Percentiles rank a stretch among this genome's conserved stretches.
Conservation (phyloP, 345 rosid species). For the Populus euphratica region DNA sequence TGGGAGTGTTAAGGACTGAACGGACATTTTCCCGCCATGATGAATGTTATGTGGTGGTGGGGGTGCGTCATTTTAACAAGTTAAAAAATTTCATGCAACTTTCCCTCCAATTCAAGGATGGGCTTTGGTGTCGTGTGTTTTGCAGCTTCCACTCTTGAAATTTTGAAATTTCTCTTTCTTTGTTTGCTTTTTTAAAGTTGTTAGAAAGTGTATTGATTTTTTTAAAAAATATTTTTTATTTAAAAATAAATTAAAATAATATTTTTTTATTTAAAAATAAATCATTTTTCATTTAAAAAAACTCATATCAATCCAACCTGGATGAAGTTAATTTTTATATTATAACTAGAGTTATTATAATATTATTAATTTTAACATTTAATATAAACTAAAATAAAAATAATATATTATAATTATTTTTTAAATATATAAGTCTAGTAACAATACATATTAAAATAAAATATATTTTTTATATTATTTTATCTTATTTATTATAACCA, state of each 20-base stretch:
- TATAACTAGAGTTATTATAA: too few relatives aligned
- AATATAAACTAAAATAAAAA: too few relatives aligned
- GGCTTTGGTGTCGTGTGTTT: neutral
- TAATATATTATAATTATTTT: too few relatives aligned
- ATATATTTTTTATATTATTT: too few relatives aligned
- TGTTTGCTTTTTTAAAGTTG: neutral
- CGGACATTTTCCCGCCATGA: slow-evolving; percentile 23
- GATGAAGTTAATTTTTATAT: fast-evolving
- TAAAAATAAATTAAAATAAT: too few relatives aligned
- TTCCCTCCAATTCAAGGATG: slow-evolving; percentile 11
- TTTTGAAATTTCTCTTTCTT: neutral
- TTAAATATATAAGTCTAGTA: too few relatives aligned
- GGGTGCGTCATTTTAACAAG: neutral
- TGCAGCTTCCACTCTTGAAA: neutral
- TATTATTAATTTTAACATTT: too few relatives aligned
- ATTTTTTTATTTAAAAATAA: too few relatives aligned
- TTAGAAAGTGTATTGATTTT: too few relatives aligned
- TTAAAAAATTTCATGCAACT: neutral
- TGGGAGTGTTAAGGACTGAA: slow-evolving; percentile 6
- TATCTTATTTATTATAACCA: fast-evolving
- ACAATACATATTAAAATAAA: too few relatives aligned
- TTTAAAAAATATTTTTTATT: too few relatives aligned
- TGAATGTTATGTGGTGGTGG: neutral
- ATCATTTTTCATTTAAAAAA: too few relatives aligned
- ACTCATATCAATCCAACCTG: fast-evolving